Base-by-base conservation (phyloP, 257 asterid species). In the Solanum sitiens region DNA sequence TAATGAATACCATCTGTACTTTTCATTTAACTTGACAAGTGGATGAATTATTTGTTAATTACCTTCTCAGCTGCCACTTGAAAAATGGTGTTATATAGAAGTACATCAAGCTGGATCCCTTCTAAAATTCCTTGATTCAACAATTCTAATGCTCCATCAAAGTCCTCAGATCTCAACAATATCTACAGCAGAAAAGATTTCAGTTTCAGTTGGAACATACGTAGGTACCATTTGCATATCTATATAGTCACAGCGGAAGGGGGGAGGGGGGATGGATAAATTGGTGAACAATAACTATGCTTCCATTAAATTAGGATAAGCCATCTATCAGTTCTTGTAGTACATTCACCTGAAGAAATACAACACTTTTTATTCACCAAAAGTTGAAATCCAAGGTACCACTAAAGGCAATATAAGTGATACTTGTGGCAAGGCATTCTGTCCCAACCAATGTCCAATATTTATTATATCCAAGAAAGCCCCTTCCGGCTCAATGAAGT, bases 31-130 rank as follows among this genome's bases (percentile, higher is more conserved):
- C 40, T 80, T 47, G 12, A 16, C 27, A 79, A 47, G 85, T 10
- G 18, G 40, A 25, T 42, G 14, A 20, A 4, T 25, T 20, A 20
- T 44, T 56, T 44, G 76, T 86, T 86, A 47, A 71, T 86, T 94
- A 95, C 99, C 98, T 92, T 91, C 87, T 87, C 89, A 87, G 91
- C 73, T 72, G 99, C 98, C 86, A 56, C 92, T 85, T 83, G 93
- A 89, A 95, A 94, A 93, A 95, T 85, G 83, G 94, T 91, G 92
- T 96, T 95, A 93, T 90, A 95, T 74, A 93, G 79, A 72, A 92
- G 80, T 87, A 90, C 37, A 91, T 96, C 97, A 71, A 94, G 95
- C 90, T 80, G 92, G 63, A 92, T 86, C 90, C 93, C 93, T 86
- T 94, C 97, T n/a, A 89, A 89, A 87, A 61, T 86, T 47, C 91